A percentile compares a stretch with the other conserved stretches of the same genome.
phyloP scores from a whole-genome alignment of 306 rosid genomes.

The Prunus mira region DNA sequence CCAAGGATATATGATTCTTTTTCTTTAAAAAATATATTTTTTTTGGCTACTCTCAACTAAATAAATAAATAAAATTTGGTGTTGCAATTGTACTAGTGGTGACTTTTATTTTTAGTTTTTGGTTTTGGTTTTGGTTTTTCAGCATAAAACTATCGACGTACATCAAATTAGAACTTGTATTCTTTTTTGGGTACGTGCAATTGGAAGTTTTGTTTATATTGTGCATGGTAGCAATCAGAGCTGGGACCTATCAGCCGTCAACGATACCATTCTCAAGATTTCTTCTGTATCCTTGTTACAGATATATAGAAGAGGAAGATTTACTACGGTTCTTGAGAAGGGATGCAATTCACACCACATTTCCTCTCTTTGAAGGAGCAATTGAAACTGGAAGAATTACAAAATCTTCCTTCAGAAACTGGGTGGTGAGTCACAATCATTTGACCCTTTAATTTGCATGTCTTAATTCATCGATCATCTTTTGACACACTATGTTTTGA shows the following conservation, averaged over 20 bases:
- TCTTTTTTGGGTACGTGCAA: background rate
- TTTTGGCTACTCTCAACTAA: too few species aligned
- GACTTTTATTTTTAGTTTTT: background rate
- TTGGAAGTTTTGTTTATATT: background rate
- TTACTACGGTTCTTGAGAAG: slow-evolving; percentile 34
- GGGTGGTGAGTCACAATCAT: slow-evolving; percentile 36
- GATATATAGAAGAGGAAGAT: slow-evolving; percentile 49
- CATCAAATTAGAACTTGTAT: too few species aligned
- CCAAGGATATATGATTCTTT: too few species aligned
- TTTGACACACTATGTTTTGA: background rate
- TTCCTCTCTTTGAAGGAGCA: slow-evolving; percentile 48
- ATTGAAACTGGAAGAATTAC: slow-evolving; percentile 35
- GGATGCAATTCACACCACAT: slow-evolving; percentile 44
- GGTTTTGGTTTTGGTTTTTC: background rate
- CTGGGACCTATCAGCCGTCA: background rate
- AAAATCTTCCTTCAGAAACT: slow-evolving; percentile 45
- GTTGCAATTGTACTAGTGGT: too few species aligned
- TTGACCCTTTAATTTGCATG: too few species aligned
- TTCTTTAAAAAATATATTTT: too few species aligned
- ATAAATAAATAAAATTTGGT: too few species aligned
- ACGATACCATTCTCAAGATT: background rate
- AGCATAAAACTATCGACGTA: too few species aligned
- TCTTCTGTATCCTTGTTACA: background rate
- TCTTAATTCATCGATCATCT: too few species aligned
- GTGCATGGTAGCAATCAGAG: background rate